A percentile compares a stretch with the other conserved stretches of the same genome.
phyloP scores from a whole-genome alignment of 352 stramenopile genomes.

The Phytophthora sojae region DNA sequence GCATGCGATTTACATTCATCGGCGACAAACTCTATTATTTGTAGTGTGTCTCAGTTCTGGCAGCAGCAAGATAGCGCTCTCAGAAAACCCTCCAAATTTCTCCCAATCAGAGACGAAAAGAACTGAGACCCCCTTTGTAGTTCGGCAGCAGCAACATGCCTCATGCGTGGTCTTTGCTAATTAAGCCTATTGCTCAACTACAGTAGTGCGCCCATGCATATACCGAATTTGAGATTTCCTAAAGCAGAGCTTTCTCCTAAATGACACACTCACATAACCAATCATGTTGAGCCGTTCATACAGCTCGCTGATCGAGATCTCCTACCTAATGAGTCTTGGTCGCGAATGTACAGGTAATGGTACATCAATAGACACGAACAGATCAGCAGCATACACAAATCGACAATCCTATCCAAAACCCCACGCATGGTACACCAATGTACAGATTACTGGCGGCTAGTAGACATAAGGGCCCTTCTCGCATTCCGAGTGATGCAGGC shows the following conservation, averaged over 20 bases:
- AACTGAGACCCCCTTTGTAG: no score
- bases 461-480: neutral
- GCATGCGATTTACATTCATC: no score
- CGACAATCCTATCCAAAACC: neutral
- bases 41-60: no score
- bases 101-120: no score
- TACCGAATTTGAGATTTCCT: slow-evolving; percentile 1
- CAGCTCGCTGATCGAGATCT: neutral
- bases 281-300: neutral
- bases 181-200: no score
- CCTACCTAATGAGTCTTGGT: neutral
- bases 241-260: neutral
- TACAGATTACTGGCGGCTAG: neutral
- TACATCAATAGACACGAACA: neutral
- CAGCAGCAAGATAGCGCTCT: no score
- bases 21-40: no score
- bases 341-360: neutral
- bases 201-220: no score
- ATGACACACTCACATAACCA: neutral
- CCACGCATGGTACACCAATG: neutral
- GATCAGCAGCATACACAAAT: slow-evolving; percentile 3
- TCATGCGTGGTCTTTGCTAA: no score
- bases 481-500: neutral
- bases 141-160: no score
- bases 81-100: no score